phyloP scores from a whole-genome alignment of 805 yeast species.

The Yamadazyma sp. region DNA sequence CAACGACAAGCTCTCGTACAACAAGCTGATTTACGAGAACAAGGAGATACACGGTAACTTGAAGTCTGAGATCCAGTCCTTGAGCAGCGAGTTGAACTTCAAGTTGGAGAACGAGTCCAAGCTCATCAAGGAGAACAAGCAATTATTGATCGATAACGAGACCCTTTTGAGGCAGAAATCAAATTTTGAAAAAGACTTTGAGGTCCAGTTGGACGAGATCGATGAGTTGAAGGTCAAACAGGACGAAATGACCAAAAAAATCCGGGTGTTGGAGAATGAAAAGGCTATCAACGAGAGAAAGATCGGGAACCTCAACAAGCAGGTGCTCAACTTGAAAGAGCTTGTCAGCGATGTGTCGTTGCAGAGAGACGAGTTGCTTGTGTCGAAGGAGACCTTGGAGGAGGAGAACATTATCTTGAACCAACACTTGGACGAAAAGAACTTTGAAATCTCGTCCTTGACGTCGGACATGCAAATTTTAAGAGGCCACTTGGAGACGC shows the following conservation, averaged over 20 bases:
- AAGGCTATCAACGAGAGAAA: slow-evolving; percentile 36
- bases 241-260: slow-evolving; percentile 27
- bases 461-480: slow-evolving; percentile 30
- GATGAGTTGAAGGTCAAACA: slow-evolving; percentile 35
- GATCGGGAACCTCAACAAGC: slow-evolving; percentile 38
- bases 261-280: slow-evolving; percentile 34
- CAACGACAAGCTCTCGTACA: slow-evolving; percentile 56
- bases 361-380: slow-evolving; percentile 62
- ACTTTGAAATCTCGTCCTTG: slow-evolving; percentile 24
- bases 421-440: slow-evolving; percentile 26
- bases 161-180: slow-evolving; percentile 31
- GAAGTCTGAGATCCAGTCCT: slow-evolving; percentile 51
- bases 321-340: slow-evolving; percentile 55
- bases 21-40: slow-evolving; percentile 45
- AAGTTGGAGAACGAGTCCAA: slow-evolving; percentile 66
- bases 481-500: slow-evolving; percentile 34
- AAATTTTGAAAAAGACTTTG: slow-evolving; percentile 29
- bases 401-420: slow-evolving; percentile 27
- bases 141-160: slow-evolving; percentile 59
- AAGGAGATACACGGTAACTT: slow-evolving; percentile 44
- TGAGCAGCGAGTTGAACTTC: slow-evolving; percentile 53
- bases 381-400: slow-evolving; percentile 32
- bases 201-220: slow-evolving; percentile 42
- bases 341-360: slow-evolving; percentile 58
- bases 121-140: slow-evolving; percentile 61